phyloP scores from a whole-genome alignment of 2,329 filamentous ascomycete genomes.

The Fusarium pseudograminearum region DNA sequence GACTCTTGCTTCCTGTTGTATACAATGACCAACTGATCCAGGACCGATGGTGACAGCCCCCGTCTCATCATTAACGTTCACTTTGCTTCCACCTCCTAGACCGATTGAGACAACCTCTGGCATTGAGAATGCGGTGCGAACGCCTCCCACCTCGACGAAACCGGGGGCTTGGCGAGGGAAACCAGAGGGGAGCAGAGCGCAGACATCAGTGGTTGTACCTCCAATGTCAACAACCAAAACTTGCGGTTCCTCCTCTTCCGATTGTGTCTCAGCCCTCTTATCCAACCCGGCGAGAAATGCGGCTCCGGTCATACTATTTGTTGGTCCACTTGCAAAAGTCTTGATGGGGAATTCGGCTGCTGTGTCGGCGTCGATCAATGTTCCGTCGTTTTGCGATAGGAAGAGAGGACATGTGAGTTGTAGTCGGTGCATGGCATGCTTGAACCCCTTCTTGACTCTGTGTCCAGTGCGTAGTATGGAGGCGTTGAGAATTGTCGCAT shows the following conservation, averaged over 20 bases:
- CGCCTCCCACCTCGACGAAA: constrained; percentile 68
- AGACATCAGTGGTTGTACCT: constrained; percentile 71
- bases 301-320: constrained; percentile 66
- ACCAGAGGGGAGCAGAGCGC: constrained; percentile 67
- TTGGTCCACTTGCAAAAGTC: constrained; percentile 66
- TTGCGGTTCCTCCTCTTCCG: constrained; percentile 46
- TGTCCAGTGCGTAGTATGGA: constrained; percentile 62
- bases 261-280: constrained; percentile 8
- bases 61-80: constrained; percentile 40
- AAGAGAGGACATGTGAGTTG: constrained; percentile 59
- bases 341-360: constrained; percentile 64
- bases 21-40: constrained; percentile 65
- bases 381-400: constrained; percentile 67
- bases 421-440: constrained; percentile 59
- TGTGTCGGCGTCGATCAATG: constrained; percentile 60
- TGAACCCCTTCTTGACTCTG: constrained; percentile 61
- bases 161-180: constrained; percentile 71
- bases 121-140: constrained; percentile 70
- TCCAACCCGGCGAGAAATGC: constrained; percentile 65
- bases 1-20: constrained; percentile 60
- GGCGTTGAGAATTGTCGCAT: constrained; percentile 67
- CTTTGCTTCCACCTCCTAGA: constrained; percentile 64
- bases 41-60: constrained; percentile 62
- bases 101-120: constrained; percentile 68
- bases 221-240: constrained; percentile 69